phyloP scores from a whole-genome alignment of 805 yeast species.

The Isabelozyma rhagii region DNA sequence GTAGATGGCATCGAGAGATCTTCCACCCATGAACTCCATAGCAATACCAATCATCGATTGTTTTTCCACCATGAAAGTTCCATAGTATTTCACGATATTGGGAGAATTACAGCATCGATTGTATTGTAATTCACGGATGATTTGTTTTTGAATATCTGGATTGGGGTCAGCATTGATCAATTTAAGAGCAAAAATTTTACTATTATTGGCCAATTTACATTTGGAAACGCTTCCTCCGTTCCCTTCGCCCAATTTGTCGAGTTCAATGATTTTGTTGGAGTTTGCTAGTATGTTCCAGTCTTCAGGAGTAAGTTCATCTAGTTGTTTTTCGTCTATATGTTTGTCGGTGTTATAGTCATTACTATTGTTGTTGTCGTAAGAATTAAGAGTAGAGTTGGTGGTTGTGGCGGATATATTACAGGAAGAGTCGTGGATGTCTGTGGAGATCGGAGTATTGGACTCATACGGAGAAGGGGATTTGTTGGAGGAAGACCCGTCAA shows the following conservation, averaged over 20 bases:
- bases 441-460: not conserved
- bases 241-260: constrained; percentile 86
- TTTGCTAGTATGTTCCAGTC: constrained; percentile 70
- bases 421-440: not conserved
- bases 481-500: constrained; percentile 18
- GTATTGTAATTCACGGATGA: constrained; percentile 85
- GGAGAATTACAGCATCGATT: constrained; percentile 80
- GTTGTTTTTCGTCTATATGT: constrained; percentile 43
- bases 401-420: constrained; percentile 1
- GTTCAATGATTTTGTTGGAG: constrained; percentile 58
- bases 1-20: constrained; percentile 87
- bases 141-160: constrained; percentile 86
- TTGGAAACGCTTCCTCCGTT: constrained; percentile 88
- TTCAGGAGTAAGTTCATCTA: constrained; percentile 61
- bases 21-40: constrained; percentile 97
- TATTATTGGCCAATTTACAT: constrained; percentile 53
- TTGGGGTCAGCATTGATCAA: constrained; percentile 72
- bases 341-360: not conserved
- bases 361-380: not conserved
- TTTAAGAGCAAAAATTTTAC: constrained; percentile 77
- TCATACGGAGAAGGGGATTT: not conserved
- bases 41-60: constrained; percentile 85
- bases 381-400: not conserved
- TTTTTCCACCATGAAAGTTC: constrained; percentile 78
- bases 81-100: constrained; percentile 87